Conservation (phyloP, 192 early-diverging fungal species). For the Coemansia javaensis region DNA sequence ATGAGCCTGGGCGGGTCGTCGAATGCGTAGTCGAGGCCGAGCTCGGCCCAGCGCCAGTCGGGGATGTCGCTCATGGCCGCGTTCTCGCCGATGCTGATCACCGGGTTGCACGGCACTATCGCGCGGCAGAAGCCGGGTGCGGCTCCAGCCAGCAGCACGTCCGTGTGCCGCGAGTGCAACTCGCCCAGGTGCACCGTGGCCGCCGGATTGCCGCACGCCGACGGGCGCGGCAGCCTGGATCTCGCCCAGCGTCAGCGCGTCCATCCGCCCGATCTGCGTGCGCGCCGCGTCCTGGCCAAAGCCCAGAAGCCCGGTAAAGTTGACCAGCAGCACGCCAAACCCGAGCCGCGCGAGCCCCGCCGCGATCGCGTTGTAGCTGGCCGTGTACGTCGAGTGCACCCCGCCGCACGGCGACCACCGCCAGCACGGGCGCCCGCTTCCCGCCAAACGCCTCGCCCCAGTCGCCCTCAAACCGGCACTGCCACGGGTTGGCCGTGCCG, state of each 20-base stretch:
- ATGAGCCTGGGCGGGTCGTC: slow-evolving; percentile 52
- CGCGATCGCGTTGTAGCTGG: slow-evolving; percentile 47
- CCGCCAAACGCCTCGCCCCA: slow-evolving; percentile 70
- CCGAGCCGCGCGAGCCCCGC: slow-evolving; percentile 57
- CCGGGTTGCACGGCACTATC: slow-evolving; percentile 68
- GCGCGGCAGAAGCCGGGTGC: slow-evolving; percentile 61
- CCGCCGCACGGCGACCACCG: slow-evolving; percentile 72
- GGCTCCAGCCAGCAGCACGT: slow-evolving; percentile 53
- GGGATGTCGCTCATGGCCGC: slow-evolving; percentile 61
- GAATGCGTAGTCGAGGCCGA: slow-evolving; percentile 56
- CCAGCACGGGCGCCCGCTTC: slow-evolving; percentile 54
- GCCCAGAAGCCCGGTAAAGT: slow-evolving; percentile 75
- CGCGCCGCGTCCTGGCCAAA: slow-evolving; percentile 69
- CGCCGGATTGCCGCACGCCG: slow-evolving; percentile 42
- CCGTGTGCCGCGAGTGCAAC: slow-evolving; percentile 66
- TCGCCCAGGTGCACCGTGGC: slow-evolving; percentile 65
- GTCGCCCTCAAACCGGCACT: slow-evolving; percentile 55
- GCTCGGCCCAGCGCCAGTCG: slow-evolving; percentile 71
- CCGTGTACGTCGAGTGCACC: slow-evolving; percentile 57
- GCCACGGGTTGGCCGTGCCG: slow-evolving; percentile 26
- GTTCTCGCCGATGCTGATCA: slow-evolving; percentile 60
- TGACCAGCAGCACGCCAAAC: slow-evolving; percentile 62
- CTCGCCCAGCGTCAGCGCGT: slow-evolving; percentile 63
- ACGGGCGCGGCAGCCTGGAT: slow-evolving; percentile 47
- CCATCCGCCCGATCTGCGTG: slow-evolving; percentile 60